Base-by-base conservation (phyloP, 306 rosid species). In the Sechiopsis laciniata region DNA sequence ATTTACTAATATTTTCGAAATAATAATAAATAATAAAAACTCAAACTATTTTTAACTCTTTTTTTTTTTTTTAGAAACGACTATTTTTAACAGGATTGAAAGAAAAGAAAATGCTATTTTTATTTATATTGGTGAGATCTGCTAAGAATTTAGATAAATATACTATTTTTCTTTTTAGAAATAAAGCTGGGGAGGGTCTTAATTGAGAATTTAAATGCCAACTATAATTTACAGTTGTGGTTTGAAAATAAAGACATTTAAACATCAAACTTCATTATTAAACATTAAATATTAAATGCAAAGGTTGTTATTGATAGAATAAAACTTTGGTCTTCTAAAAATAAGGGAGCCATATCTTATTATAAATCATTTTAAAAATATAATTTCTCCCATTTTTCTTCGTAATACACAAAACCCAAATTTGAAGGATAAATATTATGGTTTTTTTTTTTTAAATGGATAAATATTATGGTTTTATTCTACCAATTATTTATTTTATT, bases 241-340 rank as follows among this genome's bases (percentile, higher is more conserved):
- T 35, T 35, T 35, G 19, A 35, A 63, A 35, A 63, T 63, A 63
- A 35, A 15, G 22, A 62, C 48, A 62, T 32, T 62, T 62, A 62
- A 61, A 37, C 50, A 62, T 9, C 48, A 62, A 59, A 62, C 12
- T 32, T 32, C 37, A 62, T 62, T 32, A 32, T 62, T 62, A 62
- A 22, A 59, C 16, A 20, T 63, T 32, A 35, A 16, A 63, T 64
- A 37, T 64, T 64, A 64, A 64, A 64, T 64, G 53, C 7, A 64
- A 16, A 64, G 52, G 37, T 64, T 21, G 15, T 8, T 17, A 63
- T 13, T 37, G 52, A 35, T 63, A 8, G 45, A 64, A 64, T 1
- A 9, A 37, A 32, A 32, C 9, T 35, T 35, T 63, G 11, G 46
- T 14, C 14, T 2, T 35, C 40, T 35, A 2, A 35, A 4, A 35